Evolutionary conservation across 768 basidiomycete species (phyloP), one percentile per base, ranked within the genome.

Genomic region (Cyclocybe aegerita): DNA sequence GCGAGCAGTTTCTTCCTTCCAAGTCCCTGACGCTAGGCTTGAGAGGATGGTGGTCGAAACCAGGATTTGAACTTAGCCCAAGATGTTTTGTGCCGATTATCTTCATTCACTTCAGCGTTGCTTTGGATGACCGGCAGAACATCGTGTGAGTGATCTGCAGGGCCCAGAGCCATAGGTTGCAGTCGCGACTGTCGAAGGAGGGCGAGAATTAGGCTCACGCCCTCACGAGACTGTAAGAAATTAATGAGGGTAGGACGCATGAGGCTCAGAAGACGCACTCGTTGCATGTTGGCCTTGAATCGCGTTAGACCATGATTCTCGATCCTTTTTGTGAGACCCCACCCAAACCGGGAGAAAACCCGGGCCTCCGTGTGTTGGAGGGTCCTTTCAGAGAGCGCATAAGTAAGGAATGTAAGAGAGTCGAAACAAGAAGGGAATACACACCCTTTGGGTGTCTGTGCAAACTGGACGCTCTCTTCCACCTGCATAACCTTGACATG

Each of bases 401-500:
- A 48, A 39, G 40, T 53, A 41, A 39, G 53, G 35, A 45, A 30
- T 36, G 15, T 9, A 45, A 11, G 12, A 32, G 16, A 39, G 33
- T 34, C 29, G 6, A 7, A 10, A 41, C 16, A 32, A 30, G 47
- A 34, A 49, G 43, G n/a, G 43, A 31, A 46, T 7, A 69, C 81
- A 43, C 53, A 93, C 93, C 88, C 87, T 56, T 88, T 83, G 1
- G 74, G 68, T 31, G 80, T 76, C 56, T 89, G 88, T 34, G 77
- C 74, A 57, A 96, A 81, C 46, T 79, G 74, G 15, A 90, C 85
- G 4, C 81, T 82, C 68, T 98, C 95, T 55, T 92, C 84, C 32
- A 96, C 87, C 61, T 91, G 85, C 90, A 98, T 88, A 45, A 96
- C 81, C 71, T 94, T 96, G 63, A 92, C 86, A 69, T 95, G 90